Evolutionary conservation across 2,329 filamentous ascomycete species (phyloP).

Genomic region (Malbranchea cinnamomea): DNA sequence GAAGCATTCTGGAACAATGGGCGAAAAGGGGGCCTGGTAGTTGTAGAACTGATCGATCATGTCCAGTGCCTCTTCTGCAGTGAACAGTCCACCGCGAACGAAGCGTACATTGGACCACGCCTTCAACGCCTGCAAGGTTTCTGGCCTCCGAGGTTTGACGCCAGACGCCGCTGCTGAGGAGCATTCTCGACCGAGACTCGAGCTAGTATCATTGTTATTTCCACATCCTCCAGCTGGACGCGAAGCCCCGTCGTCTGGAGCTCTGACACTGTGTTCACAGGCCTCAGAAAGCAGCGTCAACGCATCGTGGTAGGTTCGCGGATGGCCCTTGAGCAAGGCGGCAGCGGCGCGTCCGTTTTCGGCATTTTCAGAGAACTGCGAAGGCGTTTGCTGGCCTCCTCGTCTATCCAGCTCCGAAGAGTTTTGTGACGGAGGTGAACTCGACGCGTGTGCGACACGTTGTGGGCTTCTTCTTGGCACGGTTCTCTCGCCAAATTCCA

Average conservation of each 20-base stretch:
- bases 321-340: slow-evolving; percentile 8
- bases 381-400: background rate
- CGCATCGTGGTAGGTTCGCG: slow-evolving; percentile 9
- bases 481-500: no score
- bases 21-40: slow-evolving; percentile 69
- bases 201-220: no score
- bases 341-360: slow-evolving; percentile 7
- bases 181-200: background rate
- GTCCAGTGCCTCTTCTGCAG: slow-evolving; percentile 66
- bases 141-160: slow-evolving; percentile 1
- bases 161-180: background rate
- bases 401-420: no score
- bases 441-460: no score
- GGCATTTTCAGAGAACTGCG: background rate
- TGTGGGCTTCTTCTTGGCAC: no score
- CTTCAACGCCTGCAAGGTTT: slow-evolving; percentile 45
- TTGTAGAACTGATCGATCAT: slow-evolving; percentile 88
- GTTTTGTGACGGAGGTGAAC: no score
- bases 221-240: no score
- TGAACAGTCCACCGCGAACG: slow-evolving; percentile 89
- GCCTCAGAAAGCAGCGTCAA: slow-evolving; percentile 9
- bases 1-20: slow-evolving; percentile 73
- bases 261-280: slow-evolving; percentile 3
- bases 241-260: background rate
- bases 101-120: slow-evolving; percentile 76